Conservation (phyloP, 1,139 yeast species). For the Blastobotrys arbuscula region DNA sequence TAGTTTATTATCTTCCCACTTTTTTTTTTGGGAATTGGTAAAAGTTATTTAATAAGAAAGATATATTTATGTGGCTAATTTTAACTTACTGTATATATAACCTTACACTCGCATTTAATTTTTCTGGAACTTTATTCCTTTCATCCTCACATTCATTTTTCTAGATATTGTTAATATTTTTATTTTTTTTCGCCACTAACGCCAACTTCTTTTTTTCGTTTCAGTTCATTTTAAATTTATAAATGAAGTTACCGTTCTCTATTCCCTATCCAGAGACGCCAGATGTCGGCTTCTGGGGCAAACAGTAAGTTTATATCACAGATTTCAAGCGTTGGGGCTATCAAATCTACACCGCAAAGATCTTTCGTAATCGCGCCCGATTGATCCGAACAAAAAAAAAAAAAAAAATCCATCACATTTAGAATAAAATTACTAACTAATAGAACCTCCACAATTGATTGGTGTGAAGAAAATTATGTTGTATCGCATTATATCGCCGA, state of each 20-base stretch:
- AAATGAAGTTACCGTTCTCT: conserved; percentile 18
- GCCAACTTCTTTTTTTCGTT: neutral
- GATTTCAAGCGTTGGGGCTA: neutral
- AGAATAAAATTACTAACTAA: neutral
- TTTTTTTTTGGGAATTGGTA: too few relatives aligned
- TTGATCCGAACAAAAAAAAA: neutral
- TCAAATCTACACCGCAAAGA: too few relatives aligned
- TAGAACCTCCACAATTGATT: conserved; percentile 68
- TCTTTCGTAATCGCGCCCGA: neutral
- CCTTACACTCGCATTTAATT: neutral
- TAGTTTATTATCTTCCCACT: neutral
- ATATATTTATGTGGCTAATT: too few relatives aligned
- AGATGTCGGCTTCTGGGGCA: conserved; percentile 31
- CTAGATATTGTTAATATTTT: too few relatives aligned
- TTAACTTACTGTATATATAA: neutral
- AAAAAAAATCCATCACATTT: neutral
- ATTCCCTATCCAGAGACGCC: conserved; percentile 30
- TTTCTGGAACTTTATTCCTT: neutral
- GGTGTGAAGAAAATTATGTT: conserved; percentile 96
- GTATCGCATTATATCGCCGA: conserved; percentile 85
- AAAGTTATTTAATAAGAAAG: too few relatives aligned
- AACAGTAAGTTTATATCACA: conserved; percentile 22
- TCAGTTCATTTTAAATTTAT: neutral
- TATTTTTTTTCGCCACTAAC: neutral
- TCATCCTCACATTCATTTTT: too few relatives aligned